These are phyloP conservation scores for Mortierella sp. DNA, from an alignment of 371 early-diverging fungal species.

Conservation along the genomic window DNA sequence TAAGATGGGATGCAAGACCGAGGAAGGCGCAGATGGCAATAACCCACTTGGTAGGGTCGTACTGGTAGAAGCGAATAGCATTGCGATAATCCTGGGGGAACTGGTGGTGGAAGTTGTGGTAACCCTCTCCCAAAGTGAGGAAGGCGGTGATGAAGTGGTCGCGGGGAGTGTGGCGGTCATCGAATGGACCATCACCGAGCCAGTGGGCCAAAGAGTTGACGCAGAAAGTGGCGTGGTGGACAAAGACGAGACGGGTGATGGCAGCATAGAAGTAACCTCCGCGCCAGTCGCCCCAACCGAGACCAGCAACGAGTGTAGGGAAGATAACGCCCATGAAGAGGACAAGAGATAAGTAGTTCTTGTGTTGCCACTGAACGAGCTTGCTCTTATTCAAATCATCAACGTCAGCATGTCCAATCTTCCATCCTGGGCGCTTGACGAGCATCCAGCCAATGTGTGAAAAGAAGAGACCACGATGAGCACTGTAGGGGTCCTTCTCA, in stretches of 20 bases:
- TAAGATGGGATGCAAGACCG: conserved; percentile 89
- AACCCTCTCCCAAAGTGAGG: conserved; percentile 89
- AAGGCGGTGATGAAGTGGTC: conserved; percentile 89
- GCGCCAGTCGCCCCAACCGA: conserved; percentile 93
- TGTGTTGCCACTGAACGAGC: conserved; percentile 89
- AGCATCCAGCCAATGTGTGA: conserved; percentile 97
- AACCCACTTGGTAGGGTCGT: conserved; percentile 98
- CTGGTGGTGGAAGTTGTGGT: conserved; percentile 96
- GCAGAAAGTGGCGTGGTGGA: conserved; percentile 97
- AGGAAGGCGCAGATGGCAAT: conserved; percentile 78
- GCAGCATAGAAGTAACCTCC: conserved; percentile 94
- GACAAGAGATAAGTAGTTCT: conserved; percentile 81
- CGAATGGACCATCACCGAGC: conserved; percentile 84
- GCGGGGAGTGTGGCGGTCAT: conserved; percentile 86
- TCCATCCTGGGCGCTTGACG: conserved; percentile 80
- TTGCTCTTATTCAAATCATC: conserved; percentile 87
- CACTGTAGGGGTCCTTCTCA: conserved; percentile 92
- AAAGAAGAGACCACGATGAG: conserved; percentile 90
- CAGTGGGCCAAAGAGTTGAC: conserved; percentile 93
- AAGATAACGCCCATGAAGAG: conserved; percentile 81
- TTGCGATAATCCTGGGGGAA: conserved; percentile 98
- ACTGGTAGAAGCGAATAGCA: conserved; percentile 91
- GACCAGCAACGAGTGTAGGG: conserved; percentile 89
- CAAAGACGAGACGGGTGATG: conserved; percentile 83
- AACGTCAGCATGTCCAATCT: conserved; percentile 88